These are phyloP conservation scores for Penicillium sclerotigenum DNA, from an alignment of 2,329 filamentous ascomycete species.

Conservation along the genomic window DNA sequence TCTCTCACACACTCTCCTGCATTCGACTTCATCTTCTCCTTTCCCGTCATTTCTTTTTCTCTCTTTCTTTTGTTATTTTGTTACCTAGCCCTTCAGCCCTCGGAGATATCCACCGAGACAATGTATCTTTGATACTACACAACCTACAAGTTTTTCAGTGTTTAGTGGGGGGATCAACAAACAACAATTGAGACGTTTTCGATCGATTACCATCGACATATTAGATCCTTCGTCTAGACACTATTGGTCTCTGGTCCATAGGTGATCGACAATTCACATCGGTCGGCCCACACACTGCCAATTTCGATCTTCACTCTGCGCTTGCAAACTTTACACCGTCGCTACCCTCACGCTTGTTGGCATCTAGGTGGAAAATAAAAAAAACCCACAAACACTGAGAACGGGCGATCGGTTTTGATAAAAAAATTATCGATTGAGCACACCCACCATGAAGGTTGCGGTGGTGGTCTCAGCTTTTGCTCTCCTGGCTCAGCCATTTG, in stretches of 20 bases:
- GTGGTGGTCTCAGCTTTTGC: slow-evolving; percentile 22
- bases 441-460: slow-evolving; percentile 21
- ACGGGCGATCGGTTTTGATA: neutral
- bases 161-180: slow-evolving; percentile 15
- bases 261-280: slow-evolving; percentile 11
- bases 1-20: slow-evolving; percentile 5
- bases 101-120: neutral
- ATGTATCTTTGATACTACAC: slow-evolving; percentile 5
- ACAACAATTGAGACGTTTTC: neutral
- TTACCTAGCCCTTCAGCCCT: neutral
- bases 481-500: slow-evolving; percentile 27
- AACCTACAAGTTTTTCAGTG: slow-evolving; percentile 1
- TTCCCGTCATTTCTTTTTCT: neutral
- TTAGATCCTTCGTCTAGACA: neutral
- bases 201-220: neutral
- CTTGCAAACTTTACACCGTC: neutral
- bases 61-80: slow-evolving; percentile 15
- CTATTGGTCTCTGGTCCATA: neutral
- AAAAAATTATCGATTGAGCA: neutral
- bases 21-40: neutral
- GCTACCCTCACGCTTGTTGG: neutral
- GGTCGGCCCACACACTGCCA: slow-evolving; percentile 1
- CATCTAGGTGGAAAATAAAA: neutral
- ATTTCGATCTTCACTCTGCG: neutral
- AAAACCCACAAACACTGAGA: neutral